Evolutionary conservation across 129 eudicot species (phyloP), one percentile per base, ranked within the genome.

Genomic region (Escallonia herrerae): DNA sequence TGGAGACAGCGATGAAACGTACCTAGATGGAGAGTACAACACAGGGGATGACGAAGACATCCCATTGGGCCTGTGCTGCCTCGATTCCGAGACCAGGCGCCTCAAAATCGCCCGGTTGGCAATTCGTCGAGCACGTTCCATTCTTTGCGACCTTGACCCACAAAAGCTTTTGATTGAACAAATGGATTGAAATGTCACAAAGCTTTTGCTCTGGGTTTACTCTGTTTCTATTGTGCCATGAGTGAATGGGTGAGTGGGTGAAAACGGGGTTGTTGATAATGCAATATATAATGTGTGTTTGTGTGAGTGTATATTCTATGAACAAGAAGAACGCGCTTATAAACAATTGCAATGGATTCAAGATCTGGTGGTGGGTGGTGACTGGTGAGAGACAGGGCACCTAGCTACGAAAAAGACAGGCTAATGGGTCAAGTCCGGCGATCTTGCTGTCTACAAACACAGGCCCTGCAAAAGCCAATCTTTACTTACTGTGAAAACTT

Each of bases 51-150:
- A 66, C 15, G 78, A 62, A 0, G 46, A 15, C 43, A 60, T 15
- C 7, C 60, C 68, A 43, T 64, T 48, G 40, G 66, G 49, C 43
- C 72, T 53, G 49, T 43, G 76, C 62, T 82, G 86, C 39, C 79
- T 83, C n/a, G 91, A 64, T 48, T 86, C 79, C 48, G 97, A 75
- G 6, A 84, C 66, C 40, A 91, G 51, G 22, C 86, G 87, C n/a
- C 74, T 78, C 64, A 91, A 69, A 11, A 85, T 69, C 2, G 88
- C 83, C 55, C 82, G 72, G 82, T 70, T 81, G 6, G 95, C 96
- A 6, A 91, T 62, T 61, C 79, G 74, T 14, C 97, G 70, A 1
- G 97, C 94, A 49, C 95, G 97, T 68, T 91, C 95, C 97, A 91
- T 91, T 72, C 52, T 15, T 64, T 45, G 7, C 33, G 43, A 15